Conservation (phyloP, 2,329 filamentous ascomycete genomes). For the Penicillium griseofulvum region DNA sequence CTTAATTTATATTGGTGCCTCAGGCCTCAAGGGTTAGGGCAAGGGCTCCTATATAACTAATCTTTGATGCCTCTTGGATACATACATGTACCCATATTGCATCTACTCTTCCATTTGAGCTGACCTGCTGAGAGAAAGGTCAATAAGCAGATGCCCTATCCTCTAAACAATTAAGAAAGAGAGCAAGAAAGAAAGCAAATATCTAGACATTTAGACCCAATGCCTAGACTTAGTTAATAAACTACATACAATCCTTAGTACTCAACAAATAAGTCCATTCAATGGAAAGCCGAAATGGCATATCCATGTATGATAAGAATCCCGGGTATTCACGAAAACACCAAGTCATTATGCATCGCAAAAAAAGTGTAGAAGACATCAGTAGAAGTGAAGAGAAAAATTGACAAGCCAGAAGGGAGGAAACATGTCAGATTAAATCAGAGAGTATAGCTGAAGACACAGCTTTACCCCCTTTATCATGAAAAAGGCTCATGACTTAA, state of each 20-base stretch:
- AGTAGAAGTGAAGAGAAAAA: background rate
- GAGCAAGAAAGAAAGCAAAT: no score
- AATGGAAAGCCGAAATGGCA: background rate
- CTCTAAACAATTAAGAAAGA: no score
- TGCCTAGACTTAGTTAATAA: background rate
- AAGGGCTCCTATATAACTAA: background rate
- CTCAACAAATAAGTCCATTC: background rate
- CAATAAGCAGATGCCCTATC: no score
- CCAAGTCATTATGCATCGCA: constrained; percentile 9
- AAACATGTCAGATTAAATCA: background rate
- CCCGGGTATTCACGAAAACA: constrained; percentile 10
- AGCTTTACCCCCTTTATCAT: background rate
- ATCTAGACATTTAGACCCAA: no score
- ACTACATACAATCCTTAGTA: background rate
- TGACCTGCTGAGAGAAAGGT: no score
- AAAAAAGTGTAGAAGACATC: background rate
- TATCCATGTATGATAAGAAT: constrained; percentile 3
- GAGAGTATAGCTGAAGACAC: background rate
- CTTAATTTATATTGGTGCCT: background rate
- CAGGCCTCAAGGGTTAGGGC: constrained; percentile 3
- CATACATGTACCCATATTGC: no score
- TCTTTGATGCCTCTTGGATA: no score
- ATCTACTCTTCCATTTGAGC: no score
- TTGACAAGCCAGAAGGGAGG: background rate
- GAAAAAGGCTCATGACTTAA: background rate